Evolutionary conservation across 768 basidiomycete genomes (phyloP), one percentile per base, ranked within the genome.

Genomic region (Boletales sp.): DNA sequence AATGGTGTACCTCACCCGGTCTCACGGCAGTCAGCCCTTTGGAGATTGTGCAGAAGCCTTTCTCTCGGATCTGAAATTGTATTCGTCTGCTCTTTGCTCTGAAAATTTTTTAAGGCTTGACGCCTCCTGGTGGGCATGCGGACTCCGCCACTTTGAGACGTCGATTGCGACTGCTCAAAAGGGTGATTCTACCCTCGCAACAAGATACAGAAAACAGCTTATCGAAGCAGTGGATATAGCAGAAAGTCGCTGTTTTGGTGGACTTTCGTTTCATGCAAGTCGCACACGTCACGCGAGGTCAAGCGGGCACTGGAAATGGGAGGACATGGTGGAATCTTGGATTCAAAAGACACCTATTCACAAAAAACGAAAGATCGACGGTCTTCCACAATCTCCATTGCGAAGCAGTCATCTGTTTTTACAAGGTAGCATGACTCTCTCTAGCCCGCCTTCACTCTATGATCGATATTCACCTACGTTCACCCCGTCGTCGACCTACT

Each of bases 91-190:
- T 11, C 60, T 83, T 14, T 61, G 65, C 17, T 60, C 59, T 0
- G 65, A 70, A 37, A 61, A 61, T 17, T 58, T 81, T 14, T 66
- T 70, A 8, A 65, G 55, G 8, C 68, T 79, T 15, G 78, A 81
- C 46, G 77, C 79, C 9, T 78, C 78, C 9, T 56, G 82, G 19
- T 82, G 77, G 75, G 70, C 73, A 14, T 78, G 76, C 48, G 74
- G 74, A 6, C 74, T 82, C 19, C 69, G 64, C 35, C 69, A 75
- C 50, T 66, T 80, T 46, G 80, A 82, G 51, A 59, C 64, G 37
- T 58, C 57, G 28, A 48, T 67, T 37, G 50, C 57, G 18, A 50
- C 46, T 30, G 43, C 59, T 33, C 59, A 63, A 47, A 61, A 61
- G 44, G 60, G 48, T 36, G 46, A 46, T 40, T 55, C 57, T 39